Evolutionary conservation across 768 basidiomycete species (phyloP).

Genomic region (Lyophyllum decastes): DNA sequence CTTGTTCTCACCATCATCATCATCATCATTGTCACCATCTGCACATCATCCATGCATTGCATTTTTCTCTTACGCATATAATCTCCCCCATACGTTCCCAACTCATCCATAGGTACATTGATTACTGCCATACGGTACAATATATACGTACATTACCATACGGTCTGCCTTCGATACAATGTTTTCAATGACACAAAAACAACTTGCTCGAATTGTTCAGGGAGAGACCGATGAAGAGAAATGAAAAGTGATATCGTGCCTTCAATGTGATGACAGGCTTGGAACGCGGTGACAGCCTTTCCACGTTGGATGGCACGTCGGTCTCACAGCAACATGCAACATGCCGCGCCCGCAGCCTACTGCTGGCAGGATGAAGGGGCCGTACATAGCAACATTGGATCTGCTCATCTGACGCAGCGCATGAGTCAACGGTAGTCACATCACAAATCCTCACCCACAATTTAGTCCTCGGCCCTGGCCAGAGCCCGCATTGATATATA

Average conservation of each 20-base stretch:
- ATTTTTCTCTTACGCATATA: background rate
- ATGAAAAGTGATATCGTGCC: background rate
- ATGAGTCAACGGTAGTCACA: background rate
- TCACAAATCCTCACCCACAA: background rate
- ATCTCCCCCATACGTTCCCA: background rate
- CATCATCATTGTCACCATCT: background rate
- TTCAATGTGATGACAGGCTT: background rate
- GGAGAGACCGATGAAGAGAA: too few relatives aligned
- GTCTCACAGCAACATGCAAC: background rate
- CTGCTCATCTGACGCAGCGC: background rate
- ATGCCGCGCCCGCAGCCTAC: background rate
- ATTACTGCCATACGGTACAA: background rate
- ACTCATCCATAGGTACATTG: background rate
- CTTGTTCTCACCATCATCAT: conserved; percentile 9
- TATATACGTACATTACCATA: background rate
- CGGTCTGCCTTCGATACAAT: background rate
- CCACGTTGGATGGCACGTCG: background rate
- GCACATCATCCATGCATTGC: conserved; percentile 3
- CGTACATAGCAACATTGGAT: background rate
- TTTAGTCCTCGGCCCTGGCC: background rate
- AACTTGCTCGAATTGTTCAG: background rate
- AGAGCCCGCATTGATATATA: too few relatives aligned
- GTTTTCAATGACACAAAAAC: background rate
- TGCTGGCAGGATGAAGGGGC: too few relatives aligned
- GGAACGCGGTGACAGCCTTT: background rate